phyloP scores from a whole-genome alignment of 768 basidiomycete species.

The Krasilnikovozyma curviuscula region DNA sequence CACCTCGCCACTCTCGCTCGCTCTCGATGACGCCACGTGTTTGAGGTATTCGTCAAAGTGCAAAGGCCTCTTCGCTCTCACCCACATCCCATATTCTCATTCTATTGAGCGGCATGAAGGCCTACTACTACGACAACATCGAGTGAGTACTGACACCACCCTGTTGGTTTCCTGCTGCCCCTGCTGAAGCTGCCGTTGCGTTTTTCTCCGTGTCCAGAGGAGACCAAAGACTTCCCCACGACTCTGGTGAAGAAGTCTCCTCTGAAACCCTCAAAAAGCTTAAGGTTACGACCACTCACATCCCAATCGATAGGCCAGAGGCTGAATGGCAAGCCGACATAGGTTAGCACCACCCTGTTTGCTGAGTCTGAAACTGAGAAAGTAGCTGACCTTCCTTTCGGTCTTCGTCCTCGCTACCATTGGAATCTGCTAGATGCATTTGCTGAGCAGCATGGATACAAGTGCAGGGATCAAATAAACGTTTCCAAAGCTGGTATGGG shows the following conservation, averaged over 20 bases:
- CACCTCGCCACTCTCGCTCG: too few relatives aligned
- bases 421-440: conserved; percentile 34
- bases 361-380: background rate
- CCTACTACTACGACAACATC: conserved; percentile 27
- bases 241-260: conserved; percentile 38
- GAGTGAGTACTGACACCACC: conserved; percentile 16
- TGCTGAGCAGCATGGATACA: conserved; percentile 53
- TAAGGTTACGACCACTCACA: conserved; percentile 47
- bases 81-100: too few relatives aligned
- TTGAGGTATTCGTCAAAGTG: too few relatives aligned
- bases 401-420: background rate
- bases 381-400: background rate
- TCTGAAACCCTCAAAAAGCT: conserved; percentile 35
- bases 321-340: conserved; percentile 29
- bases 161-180: background rate
- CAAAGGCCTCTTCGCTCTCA: too few relatives aligned
- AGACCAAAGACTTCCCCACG: conserved; percentile 65
- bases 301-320: conserved; percentile 37
- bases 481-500: conserved; percentile 62
- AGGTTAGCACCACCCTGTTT: too few relatives aligned
- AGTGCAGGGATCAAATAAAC: conserved; percentile 62
- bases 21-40: too few relatives aligned
- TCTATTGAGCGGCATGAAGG: too few relatives aligned
- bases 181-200: conserved; percentile 35
- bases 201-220: conserved; percentile 51